phyloP scores from a whole-genome alignment of 306 rosid species.

The Quercus glauca region DNA sequence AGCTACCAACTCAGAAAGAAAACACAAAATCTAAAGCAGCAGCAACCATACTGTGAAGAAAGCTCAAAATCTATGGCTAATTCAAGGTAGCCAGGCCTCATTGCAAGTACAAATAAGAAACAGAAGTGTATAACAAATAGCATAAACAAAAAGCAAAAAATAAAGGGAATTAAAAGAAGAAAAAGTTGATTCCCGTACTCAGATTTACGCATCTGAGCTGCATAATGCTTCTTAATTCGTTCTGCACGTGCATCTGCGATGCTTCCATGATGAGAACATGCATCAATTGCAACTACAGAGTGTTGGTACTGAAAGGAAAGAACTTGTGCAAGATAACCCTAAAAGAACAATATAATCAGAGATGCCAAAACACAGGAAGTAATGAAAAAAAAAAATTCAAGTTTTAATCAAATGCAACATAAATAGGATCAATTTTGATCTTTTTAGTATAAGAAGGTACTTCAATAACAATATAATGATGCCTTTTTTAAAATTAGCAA shows the following conservation, averaged over 20 bases:
- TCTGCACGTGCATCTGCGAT: slow-evolving; percentile 73
- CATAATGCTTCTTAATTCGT: slow-evolving; percentile 68
- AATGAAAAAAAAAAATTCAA: slow-evolving; percentile 5
- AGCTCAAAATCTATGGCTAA: too few species aligned
- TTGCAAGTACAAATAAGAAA: too few species aligned
- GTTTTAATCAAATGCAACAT: background rate
- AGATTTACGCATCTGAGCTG: slow-evolving; percentile 68
- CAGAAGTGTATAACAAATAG: background rate
- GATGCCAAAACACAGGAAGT: background rate
- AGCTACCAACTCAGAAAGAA: too few species aligned
- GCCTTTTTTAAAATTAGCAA: background rate
- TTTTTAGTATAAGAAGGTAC: background rate
- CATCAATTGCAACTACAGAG: slow-evolving; percentile 82
- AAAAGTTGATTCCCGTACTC: slow-evolving; percentile 32
- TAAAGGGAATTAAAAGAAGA: background rate
- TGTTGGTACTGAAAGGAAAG: slow-evolving; percentile 80
- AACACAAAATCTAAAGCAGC: too few species aligned
- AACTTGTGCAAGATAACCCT: slow-evolving; percentile 97
- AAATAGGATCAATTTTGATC: background rate
- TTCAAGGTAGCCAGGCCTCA: too few species aligned
- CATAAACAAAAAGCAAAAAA: background rate
- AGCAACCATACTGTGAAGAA: too few species aligned
- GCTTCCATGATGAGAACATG: slow-evolving; percentile 87
- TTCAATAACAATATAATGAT: too few species aligned
- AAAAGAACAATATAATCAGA: slow-evolving; percentile 18